Evolutionary conservation across 345 rosid species (phyloP), one percentile per base, ranked within the genome.

Genomic region (Clausena lansium): DNA sequence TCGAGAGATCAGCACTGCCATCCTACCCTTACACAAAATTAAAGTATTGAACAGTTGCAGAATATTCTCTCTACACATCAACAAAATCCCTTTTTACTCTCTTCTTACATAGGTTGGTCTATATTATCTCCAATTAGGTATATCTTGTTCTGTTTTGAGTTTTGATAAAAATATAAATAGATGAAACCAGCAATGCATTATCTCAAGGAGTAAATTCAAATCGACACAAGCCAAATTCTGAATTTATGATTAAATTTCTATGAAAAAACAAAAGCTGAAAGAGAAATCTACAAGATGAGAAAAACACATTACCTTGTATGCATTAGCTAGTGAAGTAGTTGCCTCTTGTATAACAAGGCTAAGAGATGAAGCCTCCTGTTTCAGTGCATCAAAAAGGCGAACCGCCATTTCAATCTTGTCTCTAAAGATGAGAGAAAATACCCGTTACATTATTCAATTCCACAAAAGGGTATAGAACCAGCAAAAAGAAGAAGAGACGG

Each of bases 331-430:
- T 62, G 96, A 87, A 83, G 81, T 82, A 47, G 94, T 83, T 73
- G 99, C 93, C 80, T 95, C 99, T 86, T 93, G 98, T 73, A 95
- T 87, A 59, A 88, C 82, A 64, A 87, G 84, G 73, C 96, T 94
- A 82, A 93, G 89, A 80, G 92, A 88, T 58, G 84, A 91, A 17
- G 88, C 73, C 85, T 95, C 97, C 78, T 77, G 77, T 89, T 93
- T 93, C 86, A 95, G 73, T 69, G 99, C 94, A 80, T 88, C 87
- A 83, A 95, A 95, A 85, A 93, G 96, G 47, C 94, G 96, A 80
- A 86, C 87, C 66, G 92, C 97, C 96, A 95, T 88, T 82, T 95
- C 97, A 84, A 88, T 87, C 83, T 95, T 95, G 75, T 92, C 97
- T 82, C 99, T 95, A 85, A 85, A 71, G 66, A 83, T 78, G 19